A percentile compares a stretch with the other conserved stretches of the same genome.
Evolutionary conservation across 2,329 filamentous ascomycete species (phyloP).

Genomic region (Mycocentrospora acerina): DNA sequence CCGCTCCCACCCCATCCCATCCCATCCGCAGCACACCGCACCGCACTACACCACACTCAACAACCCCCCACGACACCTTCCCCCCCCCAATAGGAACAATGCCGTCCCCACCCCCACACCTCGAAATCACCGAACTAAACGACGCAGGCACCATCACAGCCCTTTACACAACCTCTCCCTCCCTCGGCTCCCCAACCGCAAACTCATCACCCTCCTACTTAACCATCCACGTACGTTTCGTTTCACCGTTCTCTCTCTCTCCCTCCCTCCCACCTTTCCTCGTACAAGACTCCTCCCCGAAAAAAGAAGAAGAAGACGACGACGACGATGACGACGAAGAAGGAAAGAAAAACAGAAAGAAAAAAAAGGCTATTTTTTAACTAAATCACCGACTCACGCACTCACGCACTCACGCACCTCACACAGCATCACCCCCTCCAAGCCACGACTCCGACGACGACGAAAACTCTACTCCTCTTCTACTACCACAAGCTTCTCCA

Average conservation of each 20-base stretch:
- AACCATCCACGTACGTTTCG: slow-evolving; percentile 48
- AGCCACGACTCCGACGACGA: slow-evolving; percentile 14
- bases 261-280: neutral
- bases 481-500: slow-evolving; percentile 55
- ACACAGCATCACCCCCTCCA: neutral
- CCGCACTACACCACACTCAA: neutral
- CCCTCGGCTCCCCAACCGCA: neutral
- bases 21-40: no score
- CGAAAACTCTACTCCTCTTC: no score
- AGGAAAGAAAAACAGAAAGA: slow-evolving; percentile 4
- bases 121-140: slow-evolving; percentile 46
- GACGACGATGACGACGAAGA: no score
- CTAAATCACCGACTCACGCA: no score
- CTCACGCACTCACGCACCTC: no score
- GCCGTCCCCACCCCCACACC: neutral
- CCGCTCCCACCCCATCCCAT: no score
- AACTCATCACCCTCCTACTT: slow-evolving; percentile 37
- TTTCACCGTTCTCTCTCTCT: neutral
- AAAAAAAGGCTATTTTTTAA: slow-evolving; percentile 8
- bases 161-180: slow-evolving; percentile 49
- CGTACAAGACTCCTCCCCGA: slow-evolving; percentile 10
- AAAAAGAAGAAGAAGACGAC: slow-evolving; percentile 22
- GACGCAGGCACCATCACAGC: slow-evolving; percentile 53
- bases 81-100: slow-evolving; percentile 3
- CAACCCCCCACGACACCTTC: slow-evolving; percentile 8